These are phyloP conservation scores for Protea cynaroides DNA, from an alignment of 164 flowering plant genomes.

Conservation along the genomic window DNA sequence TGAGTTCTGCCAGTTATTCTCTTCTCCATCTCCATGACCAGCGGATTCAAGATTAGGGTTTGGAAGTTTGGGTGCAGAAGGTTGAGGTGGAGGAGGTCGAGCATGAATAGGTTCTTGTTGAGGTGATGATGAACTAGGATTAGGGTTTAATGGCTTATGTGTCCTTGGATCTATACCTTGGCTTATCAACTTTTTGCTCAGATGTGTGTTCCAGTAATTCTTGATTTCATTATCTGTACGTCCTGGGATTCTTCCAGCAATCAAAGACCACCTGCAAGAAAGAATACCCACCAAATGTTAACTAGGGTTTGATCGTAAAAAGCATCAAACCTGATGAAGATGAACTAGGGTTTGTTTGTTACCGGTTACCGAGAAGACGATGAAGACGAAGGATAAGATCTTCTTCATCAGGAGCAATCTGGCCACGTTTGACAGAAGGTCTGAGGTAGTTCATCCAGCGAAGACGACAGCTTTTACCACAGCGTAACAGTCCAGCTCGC, in stretches of 20 bases:
- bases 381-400: constrained; percentile 7
- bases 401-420: constrained; percentile 6
- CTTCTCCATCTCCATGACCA: neutral
- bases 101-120: too few species aligned
- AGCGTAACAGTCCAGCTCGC: constrained; percentile 5
- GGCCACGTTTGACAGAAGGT: constrained; percentile 5
- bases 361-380: constrained; percentile 10
- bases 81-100: neutral
- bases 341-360: neutral
- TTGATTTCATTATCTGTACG: constrained; percentile 3
- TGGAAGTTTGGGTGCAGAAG: neutral
- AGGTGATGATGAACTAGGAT: neutral
- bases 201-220: constrained; percentile 24
- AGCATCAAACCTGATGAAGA: neutral
- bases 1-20: neutral
- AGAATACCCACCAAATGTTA: neutral
- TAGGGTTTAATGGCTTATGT: constrained; percentile 30
- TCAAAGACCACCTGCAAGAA: constrained; percentile 36
- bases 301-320: too few species aligned
- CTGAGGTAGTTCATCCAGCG: constrained; percentile 11
- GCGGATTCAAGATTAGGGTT: constrained; percentile 1
- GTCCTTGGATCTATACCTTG: constrained; percentile 52
- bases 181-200: constrained; percentile 42
- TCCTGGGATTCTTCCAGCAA: constrained; percentile 35
- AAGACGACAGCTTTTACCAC: constrained; percentile 9